Evolutionary conservation across 1,139 yeast species (phyloP).

Genomic region (Chernovozyma aurita): DNA sequence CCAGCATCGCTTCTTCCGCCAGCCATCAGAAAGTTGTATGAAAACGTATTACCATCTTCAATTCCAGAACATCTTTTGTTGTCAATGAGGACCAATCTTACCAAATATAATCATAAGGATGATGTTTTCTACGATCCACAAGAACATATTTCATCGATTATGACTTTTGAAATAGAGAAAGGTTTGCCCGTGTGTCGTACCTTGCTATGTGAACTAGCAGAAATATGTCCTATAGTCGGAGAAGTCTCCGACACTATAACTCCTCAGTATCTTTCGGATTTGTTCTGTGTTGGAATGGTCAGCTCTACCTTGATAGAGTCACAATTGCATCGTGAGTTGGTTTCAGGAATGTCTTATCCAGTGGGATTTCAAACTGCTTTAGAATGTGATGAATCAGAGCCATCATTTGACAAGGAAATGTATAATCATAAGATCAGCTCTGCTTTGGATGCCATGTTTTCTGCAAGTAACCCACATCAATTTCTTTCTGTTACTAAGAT

Average conservation of each 20-base stretch:
- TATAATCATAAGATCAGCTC: conserved; percentile 25
- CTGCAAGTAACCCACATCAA: conserved; percentile 37
- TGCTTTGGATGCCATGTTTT: conserved; percentile 38
- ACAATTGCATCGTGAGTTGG: conserved; percentile 43
- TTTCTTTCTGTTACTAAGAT: conserved; percentile 40
- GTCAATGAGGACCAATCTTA: conserved; percentile 30
- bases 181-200: conserved; percentile 40
- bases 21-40: conserved; percentile 10
- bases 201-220: conserved; percentile 30
- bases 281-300: conserved; percentile 36
- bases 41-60: background rate
- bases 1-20: conserved; percentile 11
- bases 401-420: conserved; percentile 18
- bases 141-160: conserved; percentile 12
- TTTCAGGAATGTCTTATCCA: conserved; percentile 42
- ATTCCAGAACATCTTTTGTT: conserved; percentile 13
- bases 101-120: conserved; percentile 17
- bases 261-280: conserved; percentile 44
- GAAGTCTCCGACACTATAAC: conserved; percentile 40
- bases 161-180: conserved; percentile 31
- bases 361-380: conserved; percentile 33
- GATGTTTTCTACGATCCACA: conserved; percentile 2
- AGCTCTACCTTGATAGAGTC: conserved; percentile 36
- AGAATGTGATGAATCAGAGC: conserved; percentile 13
- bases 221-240: conserved; percentile 35